Conservation (phyloP, 1,284 basidiomycete species). For the Xanthoconium separans region DNA sequence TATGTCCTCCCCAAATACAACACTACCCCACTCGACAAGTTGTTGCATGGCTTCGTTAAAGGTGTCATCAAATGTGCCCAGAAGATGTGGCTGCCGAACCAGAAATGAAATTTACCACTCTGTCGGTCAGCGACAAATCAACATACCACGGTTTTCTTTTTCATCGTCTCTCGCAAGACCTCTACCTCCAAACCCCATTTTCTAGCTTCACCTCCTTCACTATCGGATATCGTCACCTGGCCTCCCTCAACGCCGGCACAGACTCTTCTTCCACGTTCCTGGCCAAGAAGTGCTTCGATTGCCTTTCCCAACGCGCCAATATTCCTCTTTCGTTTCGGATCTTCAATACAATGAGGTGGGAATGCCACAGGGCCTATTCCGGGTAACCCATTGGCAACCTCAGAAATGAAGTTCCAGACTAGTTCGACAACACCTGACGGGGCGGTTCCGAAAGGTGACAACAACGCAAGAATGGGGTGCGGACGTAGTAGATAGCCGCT, state of each 20-base stretch:
- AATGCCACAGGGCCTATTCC: constrained; percentile 77
- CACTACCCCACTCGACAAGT: constrained; percentile 75
- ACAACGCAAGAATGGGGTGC: constrained; percentile 51
- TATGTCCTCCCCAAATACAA: constrained; percentile 70
- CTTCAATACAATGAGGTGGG: constrained; percentile 79
- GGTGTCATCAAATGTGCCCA: constrained; percentile 63
- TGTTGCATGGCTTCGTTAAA: constrained; percentile 84
- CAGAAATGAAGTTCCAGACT: constrained; percentile 46
- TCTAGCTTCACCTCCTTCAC: constrained; percentile 66
- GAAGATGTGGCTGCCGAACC: constrained; percentile 46
- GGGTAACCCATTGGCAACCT: constrained; percentile 69
- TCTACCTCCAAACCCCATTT: constrained; percentile 71
- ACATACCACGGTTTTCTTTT: constrained; percentile 55
- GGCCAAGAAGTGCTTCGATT: constrained; percentile 68
- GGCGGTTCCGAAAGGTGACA: constrained; percentile 39
- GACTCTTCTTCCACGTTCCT: constrained; percentile 66
- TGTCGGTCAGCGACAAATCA: constrained; percentile 7
- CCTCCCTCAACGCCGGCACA: constrained; percentile 56
- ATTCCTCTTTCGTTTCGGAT: constrained; percentile 76
- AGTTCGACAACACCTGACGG: constrained; percentile 42
- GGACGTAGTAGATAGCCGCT: constrained; percentile 72
- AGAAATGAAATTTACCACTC: constrained; percentile 16
- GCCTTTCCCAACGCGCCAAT: constrained; percentile 78
- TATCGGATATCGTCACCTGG: constrained; percentile 34
- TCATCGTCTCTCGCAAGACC: constrained; percentile 53